Base-by-base conservation (phyloP, 768 basidiomycete species). In the Butyriboletus loyo region DNA sequence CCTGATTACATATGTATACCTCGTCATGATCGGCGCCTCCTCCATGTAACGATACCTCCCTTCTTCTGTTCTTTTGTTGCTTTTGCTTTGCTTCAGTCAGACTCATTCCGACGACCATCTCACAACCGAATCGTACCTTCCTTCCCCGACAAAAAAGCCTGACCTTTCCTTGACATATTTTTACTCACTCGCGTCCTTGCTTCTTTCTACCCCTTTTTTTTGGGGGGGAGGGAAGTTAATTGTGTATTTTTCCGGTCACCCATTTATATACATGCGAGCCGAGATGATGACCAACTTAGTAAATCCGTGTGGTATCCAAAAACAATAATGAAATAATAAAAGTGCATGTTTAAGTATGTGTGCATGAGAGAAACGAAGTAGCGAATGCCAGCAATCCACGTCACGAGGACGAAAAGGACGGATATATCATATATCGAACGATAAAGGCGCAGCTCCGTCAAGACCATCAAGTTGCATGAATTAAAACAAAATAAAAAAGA, bases 291-390 rank as follows among this genome's bases (percentile, higher is more conserved):
- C 40, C 41, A 32, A 24, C 17, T 49, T 53, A 49, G 43, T 53
- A 53, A 50, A 31, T 52, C 55, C 40, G 32, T 37, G 25, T 44
- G 48, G 55, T 60, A 65, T 63, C 64, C 61, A 49, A 60, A 53
- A 53, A 14, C 3, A 17, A 40, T 6, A n/a, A 7, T 4, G n/a
- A 3, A 22, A 22, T 35, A 41, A 38, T 8, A 3, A 10, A 37
- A 13, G 28, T 28, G 22, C 25, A 28, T 27, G 14, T 15, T 30
- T 22, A 34, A 25, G 13, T 3, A 14, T 22, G 24, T 41, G 24
- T 40, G 39, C 36, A 24, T 21, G 22, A 41, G 19, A 15, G 30
- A 31, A 32, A 44, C 53, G 4, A 36, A 19, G 10, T 36, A 36
- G 10, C 6, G 46, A 59, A 56, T 55, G 49, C 46, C 24, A 51